Evolutionary conservation across 2,329 filamentous ascomycete genomes (phyloP).

Genomic region (Fusarium vanettenii): DNA sequence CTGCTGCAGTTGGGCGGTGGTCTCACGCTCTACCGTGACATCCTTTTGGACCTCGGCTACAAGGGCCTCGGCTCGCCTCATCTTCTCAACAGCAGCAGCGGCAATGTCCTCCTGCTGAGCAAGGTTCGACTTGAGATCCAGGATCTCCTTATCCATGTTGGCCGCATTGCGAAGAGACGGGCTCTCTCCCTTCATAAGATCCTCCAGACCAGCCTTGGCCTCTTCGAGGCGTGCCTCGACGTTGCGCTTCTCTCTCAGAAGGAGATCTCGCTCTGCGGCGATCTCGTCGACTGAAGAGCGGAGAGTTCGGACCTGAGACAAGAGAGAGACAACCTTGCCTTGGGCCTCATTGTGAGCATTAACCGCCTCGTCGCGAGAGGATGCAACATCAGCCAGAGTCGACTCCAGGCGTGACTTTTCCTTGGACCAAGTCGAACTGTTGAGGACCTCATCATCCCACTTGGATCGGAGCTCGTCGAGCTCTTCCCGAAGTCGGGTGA

Average conservation of each 20-base stretch:
- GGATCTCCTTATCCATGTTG: conserved; percentile 85
- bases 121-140: conserved; percentile 88
- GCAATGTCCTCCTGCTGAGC: conserved; percentile 96
- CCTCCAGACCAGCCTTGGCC: conserved; percentile 88
- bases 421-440: conserved; percentile 98
- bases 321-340: conserved; percentile 87
- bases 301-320: conserved; percentile 89
- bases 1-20: conserved; percentile 83
- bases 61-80: conserved; percentile 91
- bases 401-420: conserved; percentile 94
- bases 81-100: conserved; percentile 92
- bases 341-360: conserved; percentile 95
- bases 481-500: conserved; percentile 90
- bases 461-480: conserved; percentile 94
- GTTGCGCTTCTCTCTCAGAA: conserved; percentile 89
- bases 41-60: conserved; percentile 93
- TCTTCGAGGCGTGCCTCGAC: conserved; percentile 88
- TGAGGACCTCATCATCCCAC: conserved; percentile 98
- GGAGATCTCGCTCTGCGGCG: conserved; percentile 83
- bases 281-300: conserved; percentile 88
- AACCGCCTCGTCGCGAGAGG: conserved; percentile 93
- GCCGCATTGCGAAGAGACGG: conserved; percentile 92
- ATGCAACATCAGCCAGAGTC: conserved; percentile 86
- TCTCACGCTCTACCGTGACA: conserved; percentile 85
- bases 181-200: conserved; percentile 85